These are phyloP conservation scores for Cutaneotrichosporon sp. DNA, from an alignment of 1,284 basidiomycete genomes.

Conservation along the genomic window DNA sequence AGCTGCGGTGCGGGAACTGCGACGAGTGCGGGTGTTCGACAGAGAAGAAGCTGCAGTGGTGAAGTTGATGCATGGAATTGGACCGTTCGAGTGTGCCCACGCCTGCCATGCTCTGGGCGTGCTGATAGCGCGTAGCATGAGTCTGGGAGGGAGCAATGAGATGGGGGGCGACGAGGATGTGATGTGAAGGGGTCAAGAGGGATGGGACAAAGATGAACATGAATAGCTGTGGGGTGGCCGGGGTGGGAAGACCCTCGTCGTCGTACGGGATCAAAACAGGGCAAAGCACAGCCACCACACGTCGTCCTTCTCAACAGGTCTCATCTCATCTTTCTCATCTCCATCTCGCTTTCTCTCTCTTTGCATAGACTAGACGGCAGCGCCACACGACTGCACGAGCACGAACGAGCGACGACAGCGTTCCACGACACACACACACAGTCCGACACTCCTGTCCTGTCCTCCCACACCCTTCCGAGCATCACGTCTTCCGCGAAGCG, in stretches of 20 bases:
- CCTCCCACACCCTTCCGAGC: not conserved
- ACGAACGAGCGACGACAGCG: not conserved
- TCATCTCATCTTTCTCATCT: not conserved
- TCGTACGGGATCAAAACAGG: not conserved
- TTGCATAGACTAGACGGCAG: not conserved
- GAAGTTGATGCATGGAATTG: not conserved
- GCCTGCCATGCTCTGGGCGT: not conserved
- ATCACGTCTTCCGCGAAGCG: not conserved
- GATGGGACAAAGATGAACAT: not conserved
- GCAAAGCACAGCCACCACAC: not conserved
- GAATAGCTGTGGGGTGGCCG: not conserved
- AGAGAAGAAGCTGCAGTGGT: slow-evolving; percentile 3
- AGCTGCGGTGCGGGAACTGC: slow-evolving; percentile 2
- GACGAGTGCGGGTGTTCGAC: not conserved
- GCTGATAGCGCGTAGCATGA: not conserved
- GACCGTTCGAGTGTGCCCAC: not conserved
- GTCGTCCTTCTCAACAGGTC: too few relatives aligned
- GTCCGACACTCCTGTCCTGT: too few relatives aligned
- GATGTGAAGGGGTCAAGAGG: not conserved
- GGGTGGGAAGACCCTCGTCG: not conserved
- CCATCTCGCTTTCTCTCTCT: not conserved
- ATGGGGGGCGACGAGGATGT: not conserved
- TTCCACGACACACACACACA: not conserved
- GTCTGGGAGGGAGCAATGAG: not conserved
- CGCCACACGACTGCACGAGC: not conserved